phyloP scores from a whole-genome alignment of 306 rosid genomes.

The Cucurbita pepo region DNA sequence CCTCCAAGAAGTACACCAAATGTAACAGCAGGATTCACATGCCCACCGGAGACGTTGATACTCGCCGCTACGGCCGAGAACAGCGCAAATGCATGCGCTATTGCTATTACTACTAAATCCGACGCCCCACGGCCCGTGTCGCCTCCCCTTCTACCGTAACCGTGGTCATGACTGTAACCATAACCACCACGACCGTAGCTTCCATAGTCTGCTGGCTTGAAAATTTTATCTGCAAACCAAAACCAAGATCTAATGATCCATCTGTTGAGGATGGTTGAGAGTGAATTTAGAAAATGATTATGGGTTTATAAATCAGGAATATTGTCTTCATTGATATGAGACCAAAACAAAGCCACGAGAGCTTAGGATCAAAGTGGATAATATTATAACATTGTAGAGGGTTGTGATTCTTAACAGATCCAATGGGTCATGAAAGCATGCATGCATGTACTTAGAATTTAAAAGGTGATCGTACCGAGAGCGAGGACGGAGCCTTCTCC shows the following conservation, averaged over 20 bases:
- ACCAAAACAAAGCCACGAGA: too few species aligned
- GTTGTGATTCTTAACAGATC: too few species aligned
- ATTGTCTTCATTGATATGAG: too few species aligned
- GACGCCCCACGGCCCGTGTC: constrained; percentile 39
- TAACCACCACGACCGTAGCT: neutral
- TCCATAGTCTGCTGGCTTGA: constrained; percentile 8
- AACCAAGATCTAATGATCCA: neutral
- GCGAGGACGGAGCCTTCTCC: constrained; percentile 95
- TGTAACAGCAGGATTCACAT: constrained; percentile 85
- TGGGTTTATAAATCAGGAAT: too few species aligned
- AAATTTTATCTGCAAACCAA: constrained; percentile 50
- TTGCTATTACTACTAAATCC: constrained; percentile 39
- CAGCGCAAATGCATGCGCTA: constrained; percentile 61
- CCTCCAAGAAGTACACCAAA: constrained; percentile 80
- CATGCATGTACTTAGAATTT: too few species aligned
- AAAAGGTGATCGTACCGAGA: constrained; percentile 21
- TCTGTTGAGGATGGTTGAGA: too few species aligned
- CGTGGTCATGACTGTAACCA: neutral
- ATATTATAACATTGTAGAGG: too few species aligned
- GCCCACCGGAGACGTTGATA: constrained; percentile 77
- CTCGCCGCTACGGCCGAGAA: constrained; percentile 63
- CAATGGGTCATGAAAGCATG: too few species aligned
- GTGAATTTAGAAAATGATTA: too few species aligned
- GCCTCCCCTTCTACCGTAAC: neutral
- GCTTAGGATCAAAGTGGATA: too few species aligned